phyloP scores from a whole-genome alignment of 2,329 filamentous ascomycete genomes.

The Penicillium freii region DNA sequence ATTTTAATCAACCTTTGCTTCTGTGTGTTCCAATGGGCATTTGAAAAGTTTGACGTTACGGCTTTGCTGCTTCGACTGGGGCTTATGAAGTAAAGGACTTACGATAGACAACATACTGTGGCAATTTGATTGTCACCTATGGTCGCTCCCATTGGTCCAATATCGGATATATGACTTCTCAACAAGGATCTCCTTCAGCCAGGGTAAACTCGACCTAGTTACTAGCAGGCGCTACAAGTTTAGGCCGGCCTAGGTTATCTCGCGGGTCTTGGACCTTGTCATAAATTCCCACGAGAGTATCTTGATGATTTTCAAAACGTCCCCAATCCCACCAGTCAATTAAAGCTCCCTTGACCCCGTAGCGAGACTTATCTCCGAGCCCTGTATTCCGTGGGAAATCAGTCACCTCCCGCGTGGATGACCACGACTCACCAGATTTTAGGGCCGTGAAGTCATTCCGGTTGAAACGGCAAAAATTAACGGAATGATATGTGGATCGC shows the following conservation, averaged over 20 bases:
- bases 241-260: neutral
- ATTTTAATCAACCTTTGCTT: too few species aligned
- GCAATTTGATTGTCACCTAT: too few species aligned
- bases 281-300: conserved; percentile 1
- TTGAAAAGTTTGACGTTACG: too few species aligned
- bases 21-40: too few species aligned
- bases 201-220: neutral
- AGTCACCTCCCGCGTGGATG: neutral
- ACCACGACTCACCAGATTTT: neutral
- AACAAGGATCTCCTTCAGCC: neutral
- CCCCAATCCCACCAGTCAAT: conserved; percentile 7
- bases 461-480: neutral
- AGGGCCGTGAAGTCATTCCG: neutral
- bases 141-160: too few species aligned
- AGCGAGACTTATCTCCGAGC: neutral
- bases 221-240: neutral
- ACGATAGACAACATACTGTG: too few species aligned
- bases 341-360: neutral
- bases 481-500: neutral
- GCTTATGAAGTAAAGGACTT: too few species aligned
- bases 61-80: too few species aligned
- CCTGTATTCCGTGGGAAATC: neutral
- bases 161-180: neutral
- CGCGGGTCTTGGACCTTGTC: neutral
- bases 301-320: neutral